Conservation (phyloP, 208 protist genomes). For the Acanthamoeba sp. region DNA sequence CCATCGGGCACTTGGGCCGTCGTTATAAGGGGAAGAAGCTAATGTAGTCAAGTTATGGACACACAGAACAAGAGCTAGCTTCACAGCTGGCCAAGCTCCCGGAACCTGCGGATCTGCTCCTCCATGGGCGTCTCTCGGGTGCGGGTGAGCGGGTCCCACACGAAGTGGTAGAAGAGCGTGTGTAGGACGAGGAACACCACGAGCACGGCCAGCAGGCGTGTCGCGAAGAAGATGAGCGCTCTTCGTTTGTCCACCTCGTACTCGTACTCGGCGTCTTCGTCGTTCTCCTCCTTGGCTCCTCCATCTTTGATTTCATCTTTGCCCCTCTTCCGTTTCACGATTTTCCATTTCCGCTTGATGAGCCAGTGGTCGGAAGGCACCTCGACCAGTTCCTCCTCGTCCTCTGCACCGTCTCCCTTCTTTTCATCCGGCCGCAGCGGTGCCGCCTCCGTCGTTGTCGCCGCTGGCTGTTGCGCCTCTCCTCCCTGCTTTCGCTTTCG, state of each 20-base stretch:
- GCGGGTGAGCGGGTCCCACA: background rate
- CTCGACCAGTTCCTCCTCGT: background rate
- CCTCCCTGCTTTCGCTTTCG: conserved; percentile 9
- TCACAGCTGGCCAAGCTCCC: background rate
- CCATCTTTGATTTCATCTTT: background rate
- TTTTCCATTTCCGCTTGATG: conserved; percentile 33
- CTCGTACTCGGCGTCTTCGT: background rate
- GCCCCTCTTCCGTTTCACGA: background rate
- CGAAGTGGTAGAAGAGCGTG: conserved; percentile 4
- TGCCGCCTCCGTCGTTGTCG: background rate
- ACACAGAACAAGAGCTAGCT: too few relatives aligned
- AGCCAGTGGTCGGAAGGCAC: conserved; percentile 35
- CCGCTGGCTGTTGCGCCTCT: background rate
- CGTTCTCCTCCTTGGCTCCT: background rate
- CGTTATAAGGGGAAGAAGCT: too few relatives aligned
- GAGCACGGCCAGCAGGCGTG: background rate
- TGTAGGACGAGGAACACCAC: conserved; percentile 26
- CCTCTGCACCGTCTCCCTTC: background rate
- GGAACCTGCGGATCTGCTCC: conserved; percentile 7
- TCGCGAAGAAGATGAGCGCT: conserved; percentile 7
- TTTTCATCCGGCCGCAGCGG: background rate
- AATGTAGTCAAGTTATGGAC: too few relatives aligned
- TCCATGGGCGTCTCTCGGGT: background rate
- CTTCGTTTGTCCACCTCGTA: conserved; percentile 31
- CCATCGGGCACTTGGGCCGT: too few relatives aligned